A percentile compares a stretch with the other conserved stretches of the same genome.
These are phyloP conservation scores for Thielaviopsis musarum DNA, from an alignment of 2,329 filamentous ascomycete genomes.

Conservation along the genomic window DNA sequence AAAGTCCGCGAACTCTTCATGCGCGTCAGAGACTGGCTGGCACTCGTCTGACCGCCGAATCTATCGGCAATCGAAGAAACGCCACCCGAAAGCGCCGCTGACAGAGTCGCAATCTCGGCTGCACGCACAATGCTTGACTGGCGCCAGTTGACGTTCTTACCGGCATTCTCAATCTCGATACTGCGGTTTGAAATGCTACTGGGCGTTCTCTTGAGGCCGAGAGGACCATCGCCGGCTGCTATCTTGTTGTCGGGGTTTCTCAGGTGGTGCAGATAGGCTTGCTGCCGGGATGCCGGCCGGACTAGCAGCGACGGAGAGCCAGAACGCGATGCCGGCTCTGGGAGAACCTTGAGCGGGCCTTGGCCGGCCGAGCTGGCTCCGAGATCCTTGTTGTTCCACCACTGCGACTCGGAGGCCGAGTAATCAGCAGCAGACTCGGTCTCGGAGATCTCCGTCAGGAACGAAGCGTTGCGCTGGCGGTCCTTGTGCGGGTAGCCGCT, in stretches of 20 bases:
- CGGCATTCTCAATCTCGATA: conserved; percentile 6
- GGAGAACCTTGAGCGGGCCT: conserved; percentile 1
- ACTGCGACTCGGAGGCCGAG: background rate
- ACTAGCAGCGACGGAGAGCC: background rate
- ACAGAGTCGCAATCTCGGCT: conserved; percentile 15
- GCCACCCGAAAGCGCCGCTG: conserved; percentile 17
- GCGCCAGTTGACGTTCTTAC: conserved; percentile 1
- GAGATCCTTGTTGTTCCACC: conserved; percentile 7
- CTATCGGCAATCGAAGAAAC: conserved; percentile 22
- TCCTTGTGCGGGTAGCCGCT: background rate
- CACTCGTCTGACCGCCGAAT: conserved; percentile 16
- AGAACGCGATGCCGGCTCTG: conserved; percentile 1
- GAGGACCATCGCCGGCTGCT: background rate
- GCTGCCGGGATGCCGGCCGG: conserved; percentile 3
- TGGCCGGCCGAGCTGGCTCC: background rate
- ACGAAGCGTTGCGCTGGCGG: conserved; percentile 3
- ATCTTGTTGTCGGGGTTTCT: conserved; percentile 2
- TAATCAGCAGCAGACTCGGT: conserved; percentile 1
- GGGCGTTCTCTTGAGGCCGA: background rate
- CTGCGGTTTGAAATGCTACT: conserved; percentile 7
- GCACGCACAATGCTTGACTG: conserved; percentile 6
- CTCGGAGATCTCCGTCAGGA: conserved; percentile 8
- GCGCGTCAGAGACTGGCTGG: background rate
- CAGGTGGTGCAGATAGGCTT: conserved; percentile 4
- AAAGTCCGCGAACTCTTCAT: conserved; percentile 1